Base-by-base conservation (phyloP, 306 rosid species). In the Castanea crenata region DNA sequence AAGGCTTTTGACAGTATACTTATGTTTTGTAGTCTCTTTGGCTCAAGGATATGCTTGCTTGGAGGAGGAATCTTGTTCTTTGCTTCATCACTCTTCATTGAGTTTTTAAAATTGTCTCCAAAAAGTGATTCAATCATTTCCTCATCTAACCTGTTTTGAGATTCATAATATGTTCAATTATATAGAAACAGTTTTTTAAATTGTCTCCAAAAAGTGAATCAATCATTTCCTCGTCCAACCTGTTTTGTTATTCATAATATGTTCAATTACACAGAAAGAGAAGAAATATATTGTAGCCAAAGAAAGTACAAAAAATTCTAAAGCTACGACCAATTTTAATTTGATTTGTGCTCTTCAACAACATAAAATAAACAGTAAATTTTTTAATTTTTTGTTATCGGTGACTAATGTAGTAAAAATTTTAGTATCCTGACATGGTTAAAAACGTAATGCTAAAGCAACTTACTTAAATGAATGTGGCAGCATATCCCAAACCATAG, bases 71-170 rank as follows among this genome's bases (percentile, higher is more conserved):
- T 93, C 82, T 95, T 95, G 80, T 92, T 89, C 78, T 89, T 96
- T 56, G 87, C 58, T 81, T 91, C 99, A 0, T 92, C 99, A 75
- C 84, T 90, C 83, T 89, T 93, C 77, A 92, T 80, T 34, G 96
- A 65, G 75, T 78, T 87, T 73, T 90, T 94, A 49, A 91, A 83
- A 82, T 90, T 91, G 93, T 96, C 93, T 29, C 99, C 99, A 41
- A 96, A 96, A 71, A 96, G 97, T 55, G 98, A 93, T 83, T 96
- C 97, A 9, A 96, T 96, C 98, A 96, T 96, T 87, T 96, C 97
- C 86, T 96, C 99, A 52, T 96, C 94, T 57, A 96, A 88, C 88
- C 99, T 96, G 90, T 74, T 86, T 73, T 35, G 74, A 55, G 80
- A 59, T 62, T 55, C 83, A 84, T 46, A 14, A 86, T 11, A 16